These are phyloP conservation scores for Pleurotus pulmonarius DNA, from an alignment of 768 basidiomycete species.

Conservation along the genomic window DNA sequence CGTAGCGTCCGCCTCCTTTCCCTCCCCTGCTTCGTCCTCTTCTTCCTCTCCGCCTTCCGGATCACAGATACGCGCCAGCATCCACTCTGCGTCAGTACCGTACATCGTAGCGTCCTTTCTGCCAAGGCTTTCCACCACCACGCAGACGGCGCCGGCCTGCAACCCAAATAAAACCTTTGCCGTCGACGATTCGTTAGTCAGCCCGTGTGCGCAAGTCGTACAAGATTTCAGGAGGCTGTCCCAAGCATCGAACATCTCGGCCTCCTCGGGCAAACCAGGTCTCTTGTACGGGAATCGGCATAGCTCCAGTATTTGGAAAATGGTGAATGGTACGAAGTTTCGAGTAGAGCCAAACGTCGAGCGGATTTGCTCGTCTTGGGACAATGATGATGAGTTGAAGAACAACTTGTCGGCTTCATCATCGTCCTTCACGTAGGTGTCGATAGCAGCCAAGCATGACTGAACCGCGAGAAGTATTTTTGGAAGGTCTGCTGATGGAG, in stretches of 20 bases:
- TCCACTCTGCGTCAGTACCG: conserved; percentile 3
- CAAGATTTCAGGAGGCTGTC: not conserved
- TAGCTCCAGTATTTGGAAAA: not conserved
- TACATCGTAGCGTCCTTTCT: not conserved
- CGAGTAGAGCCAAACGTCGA: not conserved
- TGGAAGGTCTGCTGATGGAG: not conserved
- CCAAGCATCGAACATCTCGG: not conserved
- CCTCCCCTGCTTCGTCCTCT: not conserved
- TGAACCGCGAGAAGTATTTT: conserved; percentile 8
- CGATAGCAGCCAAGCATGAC: conserved; percentile 11
- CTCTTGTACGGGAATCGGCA: not conserved
- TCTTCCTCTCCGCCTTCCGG: not conserved
- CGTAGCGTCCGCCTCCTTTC: not conserved
- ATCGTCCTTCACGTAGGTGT: conserved; percentile 7
- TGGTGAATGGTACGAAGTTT: conserved; percentile 1
- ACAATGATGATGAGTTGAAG: not conserved
- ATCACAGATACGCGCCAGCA: not conserved
- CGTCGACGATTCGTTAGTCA: not conserved
- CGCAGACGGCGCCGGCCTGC: not conserved
- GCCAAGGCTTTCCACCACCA: not conserved
- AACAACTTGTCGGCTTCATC: not conserved
- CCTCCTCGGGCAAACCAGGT: not conserved
- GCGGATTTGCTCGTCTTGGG: not conserved
- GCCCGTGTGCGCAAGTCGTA: not conserved
- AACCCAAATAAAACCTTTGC: not conserved